Percentiles rank a stretch among this genome's conserved stretches.
Conservation (phyloP, 495 filamentous ascomycete genomes). For the Darksidea phi region DNA sequence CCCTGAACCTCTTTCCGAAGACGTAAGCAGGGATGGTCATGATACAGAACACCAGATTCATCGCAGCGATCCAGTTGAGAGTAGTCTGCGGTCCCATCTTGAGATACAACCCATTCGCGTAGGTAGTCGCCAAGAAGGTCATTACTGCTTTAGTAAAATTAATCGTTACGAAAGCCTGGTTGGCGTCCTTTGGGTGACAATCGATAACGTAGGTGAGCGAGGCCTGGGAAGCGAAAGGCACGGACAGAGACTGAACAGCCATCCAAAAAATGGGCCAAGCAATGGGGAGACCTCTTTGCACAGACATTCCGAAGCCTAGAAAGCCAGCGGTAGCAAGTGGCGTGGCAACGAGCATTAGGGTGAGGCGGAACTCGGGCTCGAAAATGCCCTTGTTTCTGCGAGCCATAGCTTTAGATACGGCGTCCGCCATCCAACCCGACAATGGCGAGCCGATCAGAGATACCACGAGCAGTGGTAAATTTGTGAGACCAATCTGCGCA, state of each 20-base stretch:
- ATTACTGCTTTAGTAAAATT: constrained; percentile 84
- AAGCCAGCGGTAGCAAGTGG: constrained; percentile 77
- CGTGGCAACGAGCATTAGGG: constrained; percentile 83
- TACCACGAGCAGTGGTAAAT: constrained; percentile 86
- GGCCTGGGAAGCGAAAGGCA: constrained; percentile 87
- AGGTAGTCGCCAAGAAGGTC: constrained; percentile 39
- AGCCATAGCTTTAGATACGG: constrained; percentile 76
- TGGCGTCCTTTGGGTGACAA: constrained; percentile 89
- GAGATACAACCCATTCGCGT: constrained; percentile 37
- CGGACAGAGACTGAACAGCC: constrained; percentile 87
- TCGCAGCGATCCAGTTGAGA: constrained; percentile 37
- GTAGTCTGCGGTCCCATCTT: constrained; percentile 35
- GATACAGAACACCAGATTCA: constrained; percentile 39
- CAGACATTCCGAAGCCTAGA: constrained; percentile 93
- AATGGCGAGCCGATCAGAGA: constrained; percentile 87
- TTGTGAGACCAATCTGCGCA: constrained; percentile 79
- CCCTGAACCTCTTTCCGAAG: constrained; percentile 41
- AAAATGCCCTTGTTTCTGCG: constrained; percentile 88
- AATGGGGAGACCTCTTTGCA: constrained; percentile 69
- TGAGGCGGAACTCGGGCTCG: constrained; percentile 89
- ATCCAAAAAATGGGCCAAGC: constrained; percentile 94
- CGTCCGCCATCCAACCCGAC: constrained; percentile 83
- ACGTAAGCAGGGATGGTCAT: constrained; percentile 43
- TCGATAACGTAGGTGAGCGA: constrained; percentile 94
- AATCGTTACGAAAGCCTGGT: constrained; percentile 89